phyloP scores from a whole-genome alignment of 306 rosid genomes.

The Quercus rubra region DNA sequence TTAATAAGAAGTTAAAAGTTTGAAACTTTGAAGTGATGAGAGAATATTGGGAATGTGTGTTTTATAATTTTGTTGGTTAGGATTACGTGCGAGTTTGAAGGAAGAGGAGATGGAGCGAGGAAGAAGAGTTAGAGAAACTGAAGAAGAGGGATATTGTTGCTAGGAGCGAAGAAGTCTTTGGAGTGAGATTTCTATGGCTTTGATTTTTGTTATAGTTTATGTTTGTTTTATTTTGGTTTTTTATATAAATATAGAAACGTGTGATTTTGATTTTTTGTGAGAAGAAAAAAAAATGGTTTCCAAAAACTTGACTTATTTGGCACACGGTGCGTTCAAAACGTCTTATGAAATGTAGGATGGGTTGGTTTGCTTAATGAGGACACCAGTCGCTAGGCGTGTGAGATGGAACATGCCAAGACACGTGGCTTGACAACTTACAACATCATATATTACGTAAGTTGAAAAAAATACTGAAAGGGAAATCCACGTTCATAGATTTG shows the following conservation, averaged over 20 bases:
- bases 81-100: background rate
- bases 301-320: slow-evolving; percentile 1
- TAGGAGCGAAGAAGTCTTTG: slow-evolving; percentile 14
- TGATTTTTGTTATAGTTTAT: background rate
- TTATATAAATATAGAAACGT: background rate
- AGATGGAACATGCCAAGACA: background rate
- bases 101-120: background rate
- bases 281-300: background rate
- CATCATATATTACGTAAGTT: no score
- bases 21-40: background rate
- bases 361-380: background rate
- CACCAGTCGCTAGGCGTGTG: background rate
- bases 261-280: background rate
- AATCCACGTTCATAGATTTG: no score
- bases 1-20: background rate
- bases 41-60: background rate
- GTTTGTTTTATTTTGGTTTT: background rate
- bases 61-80: background rate
- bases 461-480: no score
- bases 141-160: slow-evolving; percentile 3
- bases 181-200: background rate
- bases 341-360: background rate
- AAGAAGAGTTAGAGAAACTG: background rate
- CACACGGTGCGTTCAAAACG: background rate
- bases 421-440: background rate